These are phyloP conservation scores for Pseudomonodictys pantanalensis DNA, from an alignment of 495 filamentous ascomycete species.

Conservation along the genomic window DNA sequence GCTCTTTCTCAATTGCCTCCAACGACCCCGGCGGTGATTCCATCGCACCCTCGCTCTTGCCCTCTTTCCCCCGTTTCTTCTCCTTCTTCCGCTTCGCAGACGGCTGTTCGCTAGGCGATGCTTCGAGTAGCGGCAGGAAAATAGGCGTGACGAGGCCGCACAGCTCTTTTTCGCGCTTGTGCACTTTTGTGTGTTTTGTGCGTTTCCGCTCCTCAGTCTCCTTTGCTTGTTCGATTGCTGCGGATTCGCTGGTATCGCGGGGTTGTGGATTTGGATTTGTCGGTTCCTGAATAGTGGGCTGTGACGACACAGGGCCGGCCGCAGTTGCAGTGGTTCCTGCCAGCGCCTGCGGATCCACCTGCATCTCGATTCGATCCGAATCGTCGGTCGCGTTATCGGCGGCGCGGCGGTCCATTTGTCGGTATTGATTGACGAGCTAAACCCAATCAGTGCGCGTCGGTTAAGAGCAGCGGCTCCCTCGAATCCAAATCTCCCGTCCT, in stretches of 20 bases:
- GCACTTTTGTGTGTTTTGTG: slow-evolving; percentile 28
- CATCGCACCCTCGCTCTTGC: not conserved
- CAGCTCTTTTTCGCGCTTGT: slow-evolving; percentile 32
- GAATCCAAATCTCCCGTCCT: not conserved
- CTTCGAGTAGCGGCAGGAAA: slow-evolving; percentile 30
- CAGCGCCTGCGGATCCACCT: not conserved
- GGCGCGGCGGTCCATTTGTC: slow-evolving; percentile 17
- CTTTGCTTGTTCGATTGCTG: too few relatives aligned
- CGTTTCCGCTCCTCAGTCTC: slow-evolving; percentile 19
- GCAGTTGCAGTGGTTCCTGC: not conserved
- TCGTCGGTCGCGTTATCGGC: not conserved
- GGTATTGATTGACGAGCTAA: slow-evolving; percentile 27
- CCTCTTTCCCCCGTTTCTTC: slow-evolving; percentile 1
- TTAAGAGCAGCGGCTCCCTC: too few relatives aligned
- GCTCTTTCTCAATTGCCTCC: slow-evolving; percentile 10
- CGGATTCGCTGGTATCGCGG: too few relatives aligned
- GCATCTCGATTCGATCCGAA: not conserved
- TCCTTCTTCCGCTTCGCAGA: slow-evolving; percentile 20
- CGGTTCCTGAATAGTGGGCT: too few relatives aligned
- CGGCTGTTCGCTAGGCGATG: not conserved
- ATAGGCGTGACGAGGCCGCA: slow-evolving; percentile 29
- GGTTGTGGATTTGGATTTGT: too few relatives aligned
- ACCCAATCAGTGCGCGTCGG: slow-evolving; percentile 25
- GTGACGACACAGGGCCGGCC: not conserved
- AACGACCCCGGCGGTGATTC: not conserved